Percentiles rank a stretch among this genome's conserved stretches.
These are phyloP conservation scores for Paragyromitra xinjiangensis DNA, from an alignment of 495 filamentous ascomycete genomes.

Conservation along the genomic window DNA sequence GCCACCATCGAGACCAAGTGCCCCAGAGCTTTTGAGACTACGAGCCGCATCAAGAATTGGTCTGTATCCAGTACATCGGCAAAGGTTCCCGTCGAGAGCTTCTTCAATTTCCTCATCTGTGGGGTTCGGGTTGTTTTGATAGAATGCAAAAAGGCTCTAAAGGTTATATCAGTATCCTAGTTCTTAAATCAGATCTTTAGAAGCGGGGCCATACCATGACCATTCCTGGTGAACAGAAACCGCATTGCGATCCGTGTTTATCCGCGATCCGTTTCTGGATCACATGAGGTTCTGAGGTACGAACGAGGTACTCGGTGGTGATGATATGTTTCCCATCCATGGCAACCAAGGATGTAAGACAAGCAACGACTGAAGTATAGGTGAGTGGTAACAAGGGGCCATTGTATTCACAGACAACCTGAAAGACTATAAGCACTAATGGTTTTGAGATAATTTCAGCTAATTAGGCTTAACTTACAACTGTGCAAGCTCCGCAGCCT, in stretches of 20 bases:
- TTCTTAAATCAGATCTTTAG: no score
- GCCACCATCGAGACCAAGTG: constrained; percentile 69
- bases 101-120: constrained; percentile 82
- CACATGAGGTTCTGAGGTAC: constrained; percentile 85
- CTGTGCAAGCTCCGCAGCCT: constrained; percentile 95
- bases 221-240: constrained; percentile 96
- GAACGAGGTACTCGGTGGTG: constrained; percentile 96
- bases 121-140: constrained; percentile 75
- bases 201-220: constrained; percentile 72
- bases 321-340: constrained; percentile 98
- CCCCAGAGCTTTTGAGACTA: constrained; percentile 57
- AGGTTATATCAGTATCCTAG: background rate
- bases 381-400: constrained; percentile 69
- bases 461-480: constrained; percentile 64
- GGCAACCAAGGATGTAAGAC: constrained; percentile 87
- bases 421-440: constrained; percentile 12
- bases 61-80: constrained; percentile 95
- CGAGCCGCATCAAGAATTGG: constrained; percentile 90
- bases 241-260: constrained; percentile 72
- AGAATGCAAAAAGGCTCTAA: constrained; percentile 78
- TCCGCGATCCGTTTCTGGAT: constrained; percentile 90
- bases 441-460: no score
- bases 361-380: constrained; percentile 92
- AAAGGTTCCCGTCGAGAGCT: constrained; percentile 94
- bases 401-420: constrained; percentile 89